A percentile compares a stretch with the other conserved stretches of the same genome.
Evolutionary conservation across 192 early-diverging fungal species (phyloP).

Genomic region (Dissophora globulifera): DNA sequence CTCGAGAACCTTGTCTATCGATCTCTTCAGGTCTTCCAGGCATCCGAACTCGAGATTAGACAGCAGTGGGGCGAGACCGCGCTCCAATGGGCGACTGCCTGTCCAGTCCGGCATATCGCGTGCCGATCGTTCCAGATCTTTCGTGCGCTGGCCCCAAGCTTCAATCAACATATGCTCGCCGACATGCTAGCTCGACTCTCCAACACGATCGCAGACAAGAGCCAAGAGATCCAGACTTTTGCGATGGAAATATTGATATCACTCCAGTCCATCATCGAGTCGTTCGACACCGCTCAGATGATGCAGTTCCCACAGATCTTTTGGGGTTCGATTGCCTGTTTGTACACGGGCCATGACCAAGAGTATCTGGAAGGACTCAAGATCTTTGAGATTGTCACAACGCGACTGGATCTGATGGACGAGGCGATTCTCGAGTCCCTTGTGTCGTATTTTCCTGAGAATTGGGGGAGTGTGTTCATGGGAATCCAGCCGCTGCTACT

Average conservation of each 20-base stretch:
- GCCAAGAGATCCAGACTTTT: slow-evolving; percentile 83
- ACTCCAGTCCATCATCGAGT: slow-evolving; percentile 68
- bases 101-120: slow-evolving; percentile 88
- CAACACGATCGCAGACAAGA: slow-evolving; percentile 79
- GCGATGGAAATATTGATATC: slow-evolving; percentile 81
- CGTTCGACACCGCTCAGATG: slow-evolving; percentile 63
- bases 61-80: slow-evolving; percentile 85
- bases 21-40: slow-evolving; percentile 60
- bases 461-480: slow-evolving; percentile 79
- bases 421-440: slow-evolving; percentile 57
- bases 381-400: slow-evolving; percentile 71
- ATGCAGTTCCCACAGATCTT: slow-evolving; percentile 82
- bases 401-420: slow-evolving; percentile 68
- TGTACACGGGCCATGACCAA: slow-evolving; percentile 79
- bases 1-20: slow-evolving; percentile 61
- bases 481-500: slow-evolving; percentile 81
- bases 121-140: slow-evolving; percentile 89
- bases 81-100: slow-evolving; percentile 83
- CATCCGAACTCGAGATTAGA: slow-evolving; percentile 59
- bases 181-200: slow-evolving; percentile 81
- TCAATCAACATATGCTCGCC: slow-evolving; percentile 78
- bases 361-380: slow-evolving; percentile 78
- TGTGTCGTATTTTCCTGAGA: slow-evolving; percentile 70
- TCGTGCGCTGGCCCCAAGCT: slow-evolving; percentile 73
- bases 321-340: slow-evolving; percentile 80